Conservation (phyloP, 148 eudicot species). For the Spergularia bocconei region DNA sequence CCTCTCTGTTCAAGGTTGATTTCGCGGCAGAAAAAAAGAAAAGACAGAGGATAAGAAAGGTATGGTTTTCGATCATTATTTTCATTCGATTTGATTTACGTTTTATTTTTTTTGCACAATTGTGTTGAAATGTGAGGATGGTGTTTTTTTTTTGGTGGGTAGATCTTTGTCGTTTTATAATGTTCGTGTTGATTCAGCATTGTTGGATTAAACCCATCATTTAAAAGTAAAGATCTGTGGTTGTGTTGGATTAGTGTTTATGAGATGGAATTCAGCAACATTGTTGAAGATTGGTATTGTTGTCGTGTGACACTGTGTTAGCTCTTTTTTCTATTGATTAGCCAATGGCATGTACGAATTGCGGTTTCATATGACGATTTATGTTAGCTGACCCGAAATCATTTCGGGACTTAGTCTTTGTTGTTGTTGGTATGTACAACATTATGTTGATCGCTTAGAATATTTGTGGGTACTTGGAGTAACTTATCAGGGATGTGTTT, state of each 20-base stretch:
- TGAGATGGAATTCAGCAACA: not conserved
- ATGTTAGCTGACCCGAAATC: too few relatives aligned
- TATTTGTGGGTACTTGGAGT: not conserved
- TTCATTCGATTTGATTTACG: not conserved
- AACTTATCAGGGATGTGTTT: not conserved
- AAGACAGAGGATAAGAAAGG: not conserved
- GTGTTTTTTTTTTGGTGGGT: not conserved
- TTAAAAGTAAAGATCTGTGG: not conserved
- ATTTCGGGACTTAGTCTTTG: not conserved
- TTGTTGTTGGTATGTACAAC: not conserved
- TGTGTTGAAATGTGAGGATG: not conserved
- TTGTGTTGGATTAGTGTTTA: not conserved
- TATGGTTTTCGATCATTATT: not conserved
- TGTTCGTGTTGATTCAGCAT: not conserved
- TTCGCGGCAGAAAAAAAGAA: conserved; percentile 9
- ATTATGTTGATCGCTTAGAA: not conserved
- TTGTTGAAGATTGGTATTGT: not conserved
- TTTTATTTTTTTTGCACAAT: not conserved
- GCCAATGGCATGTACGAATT: too few relatives aligned
- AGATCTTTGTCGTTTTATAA: not conserved
- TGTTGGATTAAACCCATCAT: not conserved
- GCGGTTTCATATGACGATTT: too few relatives aligned
- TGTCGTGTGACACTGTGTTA: not conserved
- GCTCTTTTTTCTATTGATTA: not conserved
- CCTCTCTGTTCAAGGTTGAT: conserved; percentile 20